A percentile compares a stretch with the other conserved stretches of the same genome.
phyloP scores from a whole-genome alignment of 2,329 filamentous ascomycete genomes.

The Escovopsis sp. region DNA sequence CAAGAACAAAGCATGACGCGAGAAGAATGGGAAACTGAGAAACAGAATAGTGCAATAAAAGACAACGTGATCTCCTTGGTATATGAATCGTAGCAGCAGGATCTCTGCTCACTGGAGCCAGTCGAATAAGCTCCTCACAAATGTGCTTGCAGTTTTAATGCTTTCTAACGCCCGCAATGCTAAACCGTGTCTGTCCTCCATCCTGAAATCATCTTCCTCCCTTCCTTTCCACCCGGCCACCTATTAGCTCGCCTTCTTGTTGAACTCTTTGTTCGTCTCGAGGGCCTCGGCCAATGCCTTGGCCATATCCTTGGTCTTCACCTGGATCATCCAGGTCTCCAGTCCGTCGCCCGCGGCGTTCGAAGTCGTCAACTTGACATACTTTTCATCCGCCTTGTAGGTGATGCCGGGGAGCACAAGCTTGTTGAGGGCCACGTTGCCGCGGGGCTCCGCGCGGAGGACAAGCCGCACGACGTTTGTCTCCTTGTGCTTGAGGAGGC shows the following conservation, averaged over 20 bases:
- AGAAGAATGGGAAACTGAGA: slow-evolving; percentile 3
- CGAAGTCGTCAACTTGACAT: slow-evolving; percentile 42
- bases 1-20: background rate
- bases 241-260: slow-evolving; percentile 31
- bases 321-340: slow-evolving; percentile 57
- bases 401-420: slow-evolving; percentile 43
- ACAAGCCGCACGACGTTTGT: slow-evolving; percentile 54
- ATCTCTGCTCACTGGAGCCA: slow-evolving; percentile 4
- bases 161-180: slow-evolving; percentile 10
- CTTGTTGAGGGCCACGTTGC: slow-evolving; percentile 60
- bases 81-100: slow-evolving; percentile 2
- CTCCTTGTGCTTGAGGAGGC: slow-evolving; percentile 58
- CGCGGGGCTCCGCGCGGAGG: slow-evolving; percentile 60
- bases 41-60: background rate
- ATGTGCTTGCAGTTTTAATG: slow-evolving; percentile 4
- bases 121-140: background rate
- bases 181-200: slow-evolving; percentile 1
- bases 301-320: slow-evolving; percentile 49
- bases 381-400: slow-evolving; percentile 49
- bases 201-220: slow-evolving; percentile 1
- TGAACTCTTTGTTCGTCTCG: slow-evolving; percentile 40
- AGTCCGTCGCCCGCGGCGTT: slow-evolving; percentile 43
- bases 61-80: background rate
- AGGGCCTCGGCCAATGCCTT: slow-evolving; percentile 35
- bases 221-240: slow-evolving; percentile 10